A percentile compares a stretch with the other conserved stretches of the same genome.
Conservation (phyloP, 192 early-diverging fungal species). For the Tieghemiomyces parasiticus region DNA sequence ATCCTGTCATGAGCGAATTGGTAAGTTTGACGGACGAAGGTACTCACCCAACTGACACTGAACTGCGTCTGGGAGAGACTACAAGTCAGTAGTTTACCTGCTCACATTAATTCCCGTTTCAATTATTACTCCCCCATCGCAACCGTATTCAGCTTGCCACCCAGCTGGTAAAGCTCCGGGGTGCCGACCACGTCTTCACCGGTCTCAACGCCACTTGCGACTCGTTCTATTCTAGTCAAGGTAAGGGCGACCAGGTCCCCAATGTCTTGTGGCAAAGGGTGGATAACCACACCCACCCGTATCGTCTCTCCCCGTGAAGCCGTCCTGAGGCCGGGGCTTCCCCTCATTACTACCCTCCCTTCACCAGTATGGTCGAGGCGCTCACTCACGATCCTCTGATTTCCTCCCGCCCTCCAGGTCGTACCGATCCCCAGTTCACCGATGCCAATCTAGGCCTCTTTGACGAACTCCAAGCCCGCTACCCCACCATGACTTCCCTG, state of each 20-base stretch:
- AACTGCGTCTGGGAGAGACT: too few relatives aligned
- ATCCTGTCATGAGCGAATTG: slow-evolving; percentile 32
- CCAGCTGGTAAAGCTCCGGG: slow-evolving; percentile 20
- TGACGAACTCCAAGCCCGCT: slow-evolving; percentile 21
- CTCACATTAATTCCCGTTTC: too few relatives aligned
- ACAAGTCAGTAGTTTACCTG: too few relatives aligned
- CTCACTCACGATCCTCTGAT: too few relatives aligned
- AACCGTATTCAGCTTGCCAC: slow-evolving; percentile 14
- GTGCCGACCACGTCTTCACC: slow-evolving; percentile 24
- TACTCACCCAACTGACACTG: too few relatives aligned
- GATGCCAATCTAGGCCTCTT: slow-evolving; percentile 64
- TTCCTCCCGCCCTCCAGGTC: slow-evolving; percentile 45
- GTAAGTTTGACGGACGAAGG: too few relatives aligned
- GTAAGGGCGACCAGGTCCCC: background rate
- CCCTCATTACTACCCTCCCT: too few relatives aligned
- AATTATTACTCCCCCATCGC: too few relatives aligned
- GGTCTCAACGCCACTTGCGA: slow-evolving; percentile 66
- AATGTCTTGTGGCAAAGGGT: background rate
- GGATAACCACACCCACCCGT: too few relatives aligned
- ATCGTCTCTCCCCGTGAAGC: too few relatives aligned
- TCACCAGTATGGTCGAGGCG: too few relatives aligned
- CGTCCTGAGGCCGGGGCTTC: too few relatives aligned
- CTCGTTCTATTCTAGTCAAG: slow-evolving; percentile 53
- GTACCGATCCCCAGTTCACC: slow-evolving; percentile 49
- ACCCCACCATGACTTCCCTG: slow-evolving; percentile 21